phyloP scores from a whole-genome alignment of 2,329 filamentous ascomycete genomes.

The Pseudogymnoascus sp. region DNA sequence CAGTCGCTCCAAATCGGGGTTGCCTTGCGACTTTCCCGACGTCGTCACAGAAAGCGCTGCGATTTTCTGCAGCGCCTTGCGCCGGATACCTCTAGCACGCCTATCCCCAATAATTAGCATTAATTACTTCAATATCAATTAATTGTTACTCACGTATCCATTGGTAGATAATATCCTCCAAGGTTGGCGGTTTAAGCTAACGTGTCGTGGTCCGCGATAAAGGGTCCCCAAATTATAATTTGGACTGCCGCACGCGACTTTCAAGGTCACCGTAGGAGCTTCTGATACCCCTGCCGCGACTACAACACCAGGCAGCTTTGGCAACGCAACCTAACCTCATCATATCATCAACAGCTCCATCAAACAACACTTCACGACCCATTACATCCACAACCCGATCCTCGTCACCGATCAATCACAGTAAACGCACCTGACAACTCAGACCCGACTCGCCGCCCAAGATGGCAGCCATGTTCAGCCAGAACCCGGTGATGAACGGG shows the following conservation, averaged over 20 bases:
- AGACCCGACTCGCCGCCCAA: conserved; percentile 22
- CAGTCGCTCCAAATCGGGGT: conserved; percentile 56
- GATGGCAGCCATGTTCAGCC: conserved; percentile 63
- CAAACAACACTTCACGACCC: neutral
- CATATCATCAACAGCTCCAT: conserved; percentile 7
- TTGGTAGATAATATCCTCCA: conserved; percentile 7
- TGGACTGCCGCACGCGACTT: neutral
- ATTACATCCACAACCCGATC: conserved; percentile 10
- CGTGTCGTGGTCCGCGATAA: neutral
- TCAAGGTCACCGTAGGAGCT: conserved; percentile 6
- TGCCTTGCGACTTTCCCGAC: conserved; percentile 48
- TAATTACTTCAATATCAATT: neutral
- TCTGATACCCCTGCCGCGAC: conserved; percentile 4
- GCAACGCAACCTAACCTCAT: conserved; percentile 9
- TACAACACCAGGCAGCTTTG: conserved; percentile 5
- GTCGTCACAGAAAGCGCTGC: conserved; percentile 53
- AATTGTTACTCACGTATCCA: conserved; percentile 32
- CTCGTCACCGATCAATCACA: neutral
- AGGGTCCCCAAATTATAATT: conserved; percentile 4
- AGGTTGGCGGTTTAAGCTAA: conserved; percentile 7
- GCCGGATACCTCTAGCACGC: conserved; percentile 49
- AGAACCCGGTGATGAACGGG: conserved; percentile 62
- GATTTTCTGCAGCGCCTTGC: conserved; percentile 58
- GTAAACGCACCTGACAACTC: neutral
- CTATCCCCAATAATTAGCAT: conserved; percentile 14